A percentile compares a stretch with the other conserved stretches of the same genome.
Conservation (phyloP, 371 early-diverging fungal species). For the Mortierella sp. region DNA sequence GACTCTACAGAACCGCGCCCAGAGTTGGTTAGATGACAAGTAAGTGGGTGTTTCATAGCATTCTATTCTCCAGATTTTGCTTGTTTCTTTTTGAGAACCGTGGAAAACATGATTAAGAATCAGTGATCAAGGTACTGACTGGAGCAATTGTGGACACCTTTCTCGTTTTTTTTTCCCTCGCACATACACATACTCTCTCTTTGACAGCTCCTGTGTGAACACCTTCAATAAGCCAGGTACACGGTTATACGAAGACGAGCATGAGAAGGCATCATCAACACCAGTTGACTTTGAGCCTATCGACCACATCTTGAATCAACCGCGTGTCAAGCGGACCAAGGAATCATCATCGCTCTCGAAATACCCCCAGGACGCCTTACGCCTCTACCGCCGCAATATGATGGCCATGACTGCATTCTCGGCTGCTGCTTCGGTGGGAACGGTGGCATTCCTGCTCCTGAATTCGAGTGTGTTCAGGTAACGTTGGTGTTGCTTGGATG, state of each 20-base stretch:
- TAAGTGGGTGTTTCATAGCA: conserved; percentile 4
- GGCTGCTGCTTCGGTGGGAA: conserved; percentile 59
- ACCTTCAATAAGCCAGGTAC: conserved; percentile 33
- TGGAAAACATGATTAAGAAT: too few species aligned
- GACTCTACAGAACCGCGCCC: conserved; percentile 56
- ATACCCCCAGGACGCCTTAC: conserved; percentile 7
- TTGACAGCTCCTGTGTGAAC: conserved; percentile 33
- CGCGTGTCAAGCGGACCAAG: conserved; percentile 31
- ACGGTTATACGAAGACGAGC: conserved; percentile 24
- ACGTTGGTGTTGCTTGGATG: not conserved
- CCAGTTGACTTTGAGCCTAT: conserved; percentile 35
- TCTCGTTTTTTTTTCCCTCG: not conserved
- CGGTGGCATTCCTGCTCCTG: conserved; percentile 54
- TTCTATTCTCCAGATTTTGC: conserved; percentile 18
- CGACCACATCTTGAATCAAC: conserved; percentile 36
- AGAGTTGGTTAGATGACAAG: conserved; percentile 57
- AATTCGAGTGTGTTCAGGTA: conserved; percentile 57
- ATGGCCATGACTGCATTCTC: conserved; percentile 54
- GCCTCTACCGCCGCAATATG: conserved; percentile 37
- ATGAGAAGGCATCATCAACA: conserved; percentile 15
- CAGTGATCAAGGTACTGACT: too few species aligned
- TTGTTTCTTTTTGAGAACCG: too few species aligned
- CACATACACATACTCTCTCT: not conserved
- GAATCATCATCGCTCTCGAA: conserved; percentile 27
- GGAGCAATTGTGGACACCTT: too few species aligned